Evolutionary conservation across 345 rosid species (phyloP).

Genomic region (Moringa oleifera): DNA sequence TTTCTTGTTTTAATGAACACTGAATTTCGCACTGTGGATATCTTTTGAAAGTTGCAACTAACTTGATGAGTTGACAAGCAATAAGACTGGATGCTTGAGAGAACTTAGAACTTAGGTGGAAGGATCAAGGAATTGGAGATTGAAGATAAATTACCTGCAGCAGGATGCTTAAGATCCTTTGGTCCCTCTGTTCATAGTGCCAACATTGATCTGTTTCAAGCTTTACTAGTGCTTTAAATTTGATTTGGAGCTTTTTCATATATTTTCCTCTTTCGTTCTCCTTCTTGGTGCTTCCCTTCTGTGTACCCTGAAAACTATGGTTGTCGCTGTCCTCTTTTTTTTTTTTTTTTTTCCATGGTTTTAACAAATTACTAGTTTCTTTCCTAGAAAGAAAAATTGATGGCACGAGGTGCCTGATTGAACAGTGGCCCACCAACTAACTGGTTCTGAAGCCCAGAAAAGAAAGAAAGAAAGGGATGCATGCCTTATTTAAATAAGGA

Average conservation of each 20-base stretch:
- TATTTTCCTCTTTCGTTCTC: too few species aligned
- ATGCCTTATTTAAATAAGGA: background rate
- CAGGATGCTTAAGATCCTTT: background rate
- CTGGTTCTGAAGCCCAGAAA: too few species aligned
- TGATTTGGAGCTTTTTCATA: too few species aligned
- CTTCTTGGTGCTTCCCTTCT: too few species aligned
- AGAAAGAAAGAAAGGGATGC: background rate
- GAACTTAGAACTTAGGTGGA: background rate
- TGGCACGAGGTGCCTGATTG: background rate
- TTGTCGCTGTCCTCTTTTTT: background rate
- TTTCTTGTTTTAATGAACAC: background rate
- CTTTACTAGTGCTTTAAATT: too few species aligned
- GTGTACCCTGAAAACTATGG: too few species aligned
- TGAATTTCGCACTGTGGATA: background rate
- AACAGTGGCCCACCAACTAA: too few species aligned
- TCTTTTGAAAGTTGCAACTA: background rate
- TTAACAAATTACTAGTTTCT: background rate
- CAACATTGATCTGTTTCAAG: too few species aligned
- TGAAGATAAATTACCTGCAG: background rate
- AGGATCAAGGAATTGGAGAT: background rate
- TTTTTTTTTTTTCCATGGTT: background rate
- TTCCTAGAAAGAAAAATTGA: too few species aligned
- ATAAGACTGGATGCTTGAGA: background rate
- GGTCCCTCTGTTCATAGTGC: too few species aligned
- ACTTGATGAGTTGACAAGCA: background rate